These are phyloP conservation scores for Kalanchoe fedtschenkoi DNA, from an alignment of 164 flowering plant species.

Conservation along the genomic window DNA sequence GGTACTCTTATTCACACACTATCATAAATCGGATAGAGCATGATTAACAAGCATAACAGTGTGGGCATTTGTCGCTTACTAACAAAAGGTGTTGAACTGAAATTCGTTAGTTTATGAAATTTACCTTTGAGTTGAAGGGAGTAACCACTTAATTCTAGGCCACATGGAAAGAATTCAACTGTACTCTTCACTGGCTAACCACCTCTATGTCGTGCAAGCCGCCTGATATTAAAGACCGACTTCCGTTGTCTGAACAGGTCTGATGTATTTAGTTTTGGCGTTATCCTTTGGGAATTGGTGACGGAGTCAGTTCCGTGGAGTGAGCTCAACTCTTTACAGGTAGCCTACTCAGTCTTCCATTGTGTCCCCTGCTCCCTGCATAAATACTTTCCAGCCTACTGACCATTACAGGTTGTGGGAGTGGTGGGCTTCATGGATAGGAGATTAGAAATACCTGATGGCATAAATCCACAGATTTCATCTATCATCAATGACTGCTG, in stretches of 20 bases:
- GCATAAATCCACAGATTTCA: constrained; percentile 50
- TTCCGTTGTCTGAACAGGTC: constrained; percentile 39
- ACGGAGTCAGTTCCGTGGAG: constrained; percentile 70
- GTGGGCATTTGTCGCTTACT: not conserved
- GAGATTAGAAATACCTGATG: constrained; percentile 71
- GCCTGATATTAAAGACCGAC: not conserved
- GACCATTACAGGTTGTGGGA: constrained; percentile 53
- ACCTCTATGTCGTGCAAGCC: not conserved
- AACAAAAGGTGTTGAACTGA: no score
- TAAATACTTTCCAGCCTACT: not conserved
- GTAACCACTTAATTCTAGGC: not conserved
- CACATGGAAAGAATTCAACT: not conserved
- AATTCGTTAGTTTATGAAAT: no score
- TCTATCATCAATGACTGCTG: constrained; percentile 69
- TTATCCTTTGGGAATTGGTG: constrained; percentile 79
- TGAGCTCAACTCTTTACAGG: constrained; percentile 63
- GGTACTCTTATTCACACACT: no score
- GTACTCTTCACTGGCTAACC: not conserved
- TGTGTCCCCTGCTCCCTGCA: not conserved
- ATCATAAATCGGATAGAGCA: no score
- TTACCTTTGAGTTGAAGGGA: not conserved
- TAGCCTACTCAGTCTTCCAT: constrained; percentile 12
- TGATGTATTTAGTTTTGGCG: constrained; percentile 86
- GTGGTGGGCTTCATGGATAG: constrained; percentile 86
- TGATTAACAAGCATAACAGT: no score